Base-by-base conservation (phyloP, 140 eudicot genomes). In the Ambrosia hybrid region DNA sequence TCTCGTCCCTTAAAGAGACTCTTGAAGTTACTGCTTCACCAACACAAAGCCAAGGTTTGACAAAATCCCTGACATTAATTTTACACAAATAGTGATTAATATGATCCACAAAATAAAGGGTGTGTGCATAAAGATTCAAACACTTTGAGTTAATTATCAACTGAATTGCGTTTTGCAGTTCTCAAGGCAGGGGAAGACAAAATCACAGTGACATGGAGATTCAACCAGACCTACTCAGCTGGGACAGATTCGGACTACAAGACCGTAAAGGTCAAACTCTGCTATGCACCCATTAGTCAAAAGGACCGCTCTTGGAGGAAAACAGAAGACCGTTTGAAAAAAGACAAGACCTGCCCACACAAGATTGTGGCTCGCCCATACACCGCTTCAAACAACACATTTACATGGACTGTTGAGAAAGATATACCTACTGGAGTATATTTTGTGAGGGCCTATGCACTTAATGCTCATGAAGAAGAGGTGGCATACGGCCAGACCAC, bases 281-380 rank as follows among this genome's bases (percentile, higher is more conserved):
- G 95, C 74, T 88, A 77, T 10, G 95, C 95, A 7, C 88, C 88
- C 0, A 64, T 83, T 6, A 91, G 95, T 80, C 95, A 91, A 76
- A 49, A 67, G 80, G 92, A 91, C 63, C 76, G 95, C n/a, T 76
- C 74, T 0, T 91, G 95, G 95, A 85, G 92, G 71, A 83, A 83
- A 51, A 84, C 95, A 0, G 74, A 0, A 10, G 89, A 86, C 37
- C 58, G 66, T 8, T 51, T 91, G 68, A 21, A 33, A 15, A 91
- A 88, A 53, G 95, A 88, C 87, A 91, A 83, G 76, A 91, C 90
- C 39, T 88, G 92, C 77, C 79, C 65, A 43, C 81, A 76, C 72
- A 78, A 72, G 59, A 75, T 88, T 6, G 83, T 76, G 10, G 46
- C 75, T 3, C 80, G 45, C 69, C 90, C 88, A 9, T 88, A 91